Evolutionary conservation across 2,329 filamentous ascomycete species (phyloP).

Genomic region (Penicillium sp.): DNA sequence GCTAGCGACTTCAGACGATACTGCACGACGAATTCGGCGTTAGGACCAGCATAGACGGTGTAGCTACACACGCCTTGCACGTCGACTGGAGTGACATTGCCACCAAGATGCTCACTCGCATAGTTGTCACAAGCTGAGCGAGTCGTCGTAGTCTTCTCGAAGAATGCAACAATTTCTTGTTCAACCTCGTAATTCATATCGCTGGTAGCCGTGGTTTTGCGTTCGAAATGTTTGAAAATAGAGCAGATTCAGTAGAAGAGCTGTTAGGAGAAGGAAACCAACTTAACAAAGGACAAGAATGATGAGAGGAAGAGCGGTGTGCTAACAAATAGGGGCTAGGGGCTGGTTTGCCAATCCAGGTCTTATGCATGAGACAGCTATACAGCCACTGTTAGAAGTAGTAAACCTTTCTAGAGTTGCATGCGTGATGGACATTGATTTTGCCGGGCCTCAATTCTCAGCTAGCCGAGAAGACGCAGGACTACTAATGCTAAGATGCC

Average conservation of each 20-base stretch:
- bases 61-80: slow-evolving; percentile 42
- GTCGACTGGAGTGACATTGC: slow-evolving; percentile 30
- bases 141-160: slow-evolving; percentile 17
- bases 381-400: not conserved
- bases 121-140: slow-evolving; percentile 19
- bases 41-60: slow-evolving; percentile 37
- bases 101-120: slow-evolving; percentile 30
- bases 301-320: not conserved
- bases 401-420: too few relatives aligned
- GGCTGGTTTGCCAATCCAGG: not conserved
- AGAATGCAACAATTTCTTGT: slow-evolving; percentile 19
- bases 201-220: slow-evolving; percentile 4
- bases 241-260: not conserved
- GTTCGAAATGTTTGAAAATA: not conserved
- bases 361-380: not conserved
- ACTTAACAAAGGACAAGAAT: not conserved
- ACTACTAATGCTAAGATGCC: too few relatives aligned
- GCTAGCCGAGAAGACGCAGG: too few relatives aligned
- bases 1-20: slow-evolving; percentile 37
- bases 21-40: slow-evolving; percentile 36
- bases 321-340: not conserved
- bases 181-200: slow-evolving; percentile 13
- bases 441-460: too few relatives aligned
- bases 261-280: not conserved
- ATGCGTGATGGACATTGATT: too few relatives aligned